phyloP scores from a whole-genome alignment of 495 filamentous ascomycete species.

The Daldinia bambusicola region DNA sequence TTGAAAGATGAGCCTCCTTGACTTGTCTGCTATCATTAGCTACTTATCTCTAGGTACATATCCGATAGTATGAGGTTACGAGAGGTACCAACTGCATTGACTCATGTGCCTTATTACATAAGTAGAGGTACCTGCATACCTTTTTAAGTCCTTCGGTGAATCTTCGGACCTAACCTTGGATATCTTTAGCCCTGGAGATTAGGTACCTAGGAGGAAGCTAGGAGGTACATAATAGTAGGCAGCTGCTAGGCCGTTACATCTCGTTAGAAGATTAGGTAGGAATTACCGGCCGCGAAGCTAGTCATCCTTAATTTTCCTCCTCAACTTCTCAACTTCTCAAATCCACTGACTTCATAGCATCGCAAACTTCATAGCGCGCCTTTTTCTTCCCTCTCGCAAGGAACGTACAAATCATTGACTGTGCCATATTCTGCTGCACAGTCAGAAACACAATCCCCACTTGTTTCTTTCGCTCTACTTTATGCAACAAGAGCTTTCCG shows the following conservation, averaged over 20 bases:
- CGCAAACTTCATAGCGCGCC: conserved; percentile 3
- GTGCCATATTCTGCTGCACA: conserved; percentile 67
- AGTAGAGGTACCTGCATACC: background rate
- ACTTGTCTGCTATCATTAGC: background rate
- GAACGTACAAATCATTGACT: conserved; percentile 36
- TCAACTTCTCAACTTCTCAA: conserved; percentile 16
- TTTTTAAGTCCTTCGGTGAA: background rate
- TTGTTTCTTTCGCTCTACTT: conserved; percentile 64
- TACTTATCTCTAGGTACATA: too few species aligned
- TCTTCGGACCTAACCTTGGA: background rate
- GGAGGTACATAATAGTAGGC: too few species aligned
- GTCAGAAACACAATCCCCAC: conserved; percentile 60
- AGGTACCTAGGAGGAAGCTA: background rate
- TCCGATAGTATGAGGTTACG: too few species aligned
- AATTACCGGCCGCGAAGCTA: conserved; percentile 20
- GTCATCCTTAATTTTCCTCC: conserved; percentile 13
- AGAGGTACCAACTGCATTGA: too few species aligned
- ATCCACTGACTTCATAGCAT: conserved; percentile 14
- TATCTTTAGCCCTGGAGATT: background rate
- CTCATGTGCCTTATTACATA: too few species aligned
- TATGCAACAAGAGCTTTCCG: conserved; percentile 88
- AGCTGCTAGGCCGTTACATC: too few species aligned
- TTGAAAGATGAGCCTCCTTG: background rate
- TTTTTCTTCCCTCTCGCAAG: conserved; percentile 4
- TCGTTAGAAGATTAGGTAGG: conserved; percentile 9